Conservation (phyloP, 441 rosid genomes). For the Daphne laureola region DNA sequence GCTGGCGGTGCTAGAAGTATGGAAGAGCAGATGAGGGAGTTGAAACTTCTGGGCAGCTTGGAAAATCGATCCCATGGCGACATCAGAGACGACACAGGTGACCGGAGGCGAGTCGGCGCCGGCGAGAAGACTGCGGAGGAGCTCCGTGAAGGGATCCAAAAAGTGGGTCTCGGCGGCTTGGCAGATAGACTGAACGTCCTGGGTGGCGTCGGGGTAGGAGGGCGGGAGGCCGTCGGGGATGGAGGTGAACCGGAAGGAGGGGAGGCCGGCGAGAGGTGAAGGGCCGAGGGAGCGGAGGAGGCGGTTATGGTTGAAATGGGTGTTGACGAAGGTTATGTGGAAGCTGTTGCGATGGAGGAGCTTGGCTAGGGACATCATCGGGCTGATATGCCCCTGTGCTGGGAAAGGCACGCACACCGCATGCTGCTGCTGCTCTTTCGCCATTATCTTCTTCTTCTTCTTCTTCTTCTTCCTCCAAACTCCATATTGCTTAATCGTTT, state of each 20-base stretch:
- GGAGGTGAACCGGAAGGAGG: constrained; percentile 16
- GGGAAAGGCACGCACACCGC: constrained; percentile 20
- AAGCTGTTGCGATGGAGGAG: constrained; percentile 20
- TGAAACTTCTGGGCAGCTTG: constrained; percentile 17
- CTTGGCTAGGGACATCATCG: constrained; percentile 19
- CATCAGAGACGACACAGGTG: constrained; percentile 20
- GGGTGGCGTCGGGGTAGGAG: constrained; percentile 19
- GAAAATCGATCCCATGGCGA: constrained; percentile 18
- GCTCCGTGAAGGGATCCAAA: constrained; percentile 12
- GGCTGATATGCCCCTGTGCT: constrained; percentile 26
- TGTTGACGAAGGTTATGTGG: constrained; percentile 10
- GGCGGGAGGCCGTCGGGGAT: constrained; percentile 25
- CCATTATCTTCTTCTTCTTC: too few relatives aligned
- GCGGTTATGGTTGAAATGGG: constrained; percentile 19
- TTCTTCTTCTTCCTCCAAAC: too few relatives aligned
- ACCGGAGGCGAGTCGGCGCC: constrained; percentile 11
- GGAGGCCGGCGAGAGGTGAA: constrained; percentile 11
- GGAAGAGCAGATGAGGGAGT: constrained; percentile 17
- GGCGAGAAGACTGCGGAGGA: constrained; percentile 9
- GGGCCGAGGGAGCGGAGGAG: constrained; percentile 18
- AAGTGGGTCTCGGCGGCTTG: constrained; percentile 12
- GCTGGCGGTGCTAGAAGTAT: constrained; percentile 28
- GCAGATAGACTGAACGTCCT: constrained; percentile 14
- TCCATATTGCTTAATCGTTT: too few relatives aligned
- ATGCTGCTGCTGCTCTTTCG: not conserved